Percentiles rank a stretch among this genome's conserved stretches.
phyloP scores from a whole-genome alignment of 371 early-diverging fungal genomes.

The Circinella minor region DNA sequence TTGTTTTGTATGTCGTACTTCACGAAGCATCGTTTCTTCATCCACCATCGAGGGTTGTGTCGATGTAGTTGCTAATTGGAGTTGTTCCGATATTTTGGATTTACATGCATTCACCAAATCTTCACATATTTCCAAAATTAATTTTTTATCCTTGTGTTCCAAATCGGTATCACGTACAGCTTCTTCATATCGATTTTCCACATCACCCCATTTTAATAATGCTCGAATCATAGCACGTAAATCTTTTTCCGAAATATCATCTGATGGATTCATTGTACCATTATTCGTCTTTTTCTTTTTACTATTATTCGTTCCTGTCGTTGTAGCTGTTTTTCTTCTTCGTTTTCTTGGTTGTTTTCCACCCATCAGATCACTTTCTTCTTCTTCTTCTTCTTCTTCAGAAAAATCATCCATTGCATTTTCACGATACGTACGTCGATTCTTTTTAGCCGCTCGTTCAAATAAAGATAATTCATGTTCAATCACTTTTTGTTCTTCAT shows the following conservation, averaged over 20 bases:
- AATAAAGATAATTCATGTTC: constrained; percentile 54
- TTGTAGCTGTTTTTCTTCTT: constrained; percentile 9
- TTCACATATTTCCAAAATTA: constrained; percentile 58
- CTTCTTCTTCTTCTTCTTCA: constrained; percentile 37
- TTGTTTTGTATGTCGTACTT: constrained; percentile 64
- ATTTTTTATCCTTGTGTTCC: constrained; percentile 66
- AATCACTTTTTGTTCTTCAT: constrained; percentile 65
- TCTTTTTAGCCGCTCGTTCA: constrained; percentile 58
- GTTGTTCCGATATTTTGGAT: constrained; percentile 64
- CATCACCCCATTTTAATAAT: constrained; percentile 81
- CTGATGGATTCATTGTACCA: constrained; percentile 12
- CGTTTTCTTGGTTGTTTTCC: constrained; percentile 24
- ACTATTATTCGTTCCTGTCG: neutral
- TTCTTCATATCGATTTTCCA: constrained; percentile 77
- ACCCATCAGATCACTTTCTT: neutral
- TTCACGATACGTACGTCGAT: constrained; percentile 42
- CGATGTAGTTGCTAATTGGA: constrained; percentile 34
- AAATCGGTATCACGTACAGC: constrained; percentile 83
- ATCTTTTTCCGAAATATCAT: constrained; percentile 76
- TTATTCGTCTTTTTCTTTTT: constrained; percentile 21
- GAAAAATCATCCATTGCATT: constrained; percentile 21
- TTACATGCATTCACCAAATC: constrained; percentile 79
- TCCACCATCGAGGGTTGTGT: constrained; percentile 25
- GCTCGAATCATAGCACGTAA: constrained; percentile 79
- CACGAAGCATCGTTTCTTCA: constrained; percentile 50